Evolutionary conservation across 805 yeast species (phyloP), one percentile per base, ranked within the genome.

Genomic region (Kazachstania kunashirensis): DNA sequence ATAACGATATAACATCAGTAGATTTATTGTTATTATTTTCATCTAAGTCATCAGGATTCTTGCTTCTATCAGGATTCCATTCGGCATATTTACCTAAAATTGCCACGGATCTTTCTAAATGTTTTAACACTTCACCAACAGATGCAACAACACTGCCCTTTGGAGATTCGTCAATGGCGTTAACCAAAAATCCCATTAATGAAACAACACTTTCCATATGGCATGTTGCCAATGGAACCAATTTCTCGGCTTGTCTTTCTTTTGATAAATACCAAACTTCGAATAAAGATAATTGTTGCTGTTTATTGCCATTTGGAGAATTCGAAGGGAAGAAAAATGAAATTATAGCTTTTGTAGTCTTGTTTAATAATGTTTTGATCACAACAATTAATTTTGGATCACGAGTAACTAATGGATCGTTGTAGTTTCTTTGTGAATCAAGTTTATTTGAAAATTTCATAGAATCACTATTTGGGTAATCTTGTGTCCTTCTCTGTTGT

Each of bases 151-250:
- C 72, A 6, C 69, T 61, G 19, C 73, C 69, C 36, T 63, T 69
- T 39, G 73, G 73, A 44, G 79, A 86, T 51, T 80, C 86, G 34
- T 71, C 75, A 17, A 73, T 66, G 1, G 86, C 75, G 49, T 73
- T 75, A 5, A 55, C 48, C 15, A 59, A 24, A 6, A 75, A 57
- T 14, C 77, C 61, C 38, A 79, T 61, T 34, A 78, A 68, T 2
- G 84, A 61, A 10, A 80, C 53, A 2, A 82, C 67, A 34, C 79
- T 70, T 14, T 79, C 73, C 0, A 84, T 72, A 50, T 79, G 76
- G 5, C 83, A 83, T 38, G 70, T 71, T 1, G 84, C 76, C 35
- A 77, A 68, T n/a, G 76, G 67, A 2, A 78, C 66, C 25, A 84
- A 59, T 16, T 72, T 67, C 41, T 75, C 75, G 1, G 84, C 71